These are phyloP conservation scores for Aspergillus persii DNA, from an alignment of 2,329 filamentous ascomycete genomes.

Conservation along the genomic window DNA sequence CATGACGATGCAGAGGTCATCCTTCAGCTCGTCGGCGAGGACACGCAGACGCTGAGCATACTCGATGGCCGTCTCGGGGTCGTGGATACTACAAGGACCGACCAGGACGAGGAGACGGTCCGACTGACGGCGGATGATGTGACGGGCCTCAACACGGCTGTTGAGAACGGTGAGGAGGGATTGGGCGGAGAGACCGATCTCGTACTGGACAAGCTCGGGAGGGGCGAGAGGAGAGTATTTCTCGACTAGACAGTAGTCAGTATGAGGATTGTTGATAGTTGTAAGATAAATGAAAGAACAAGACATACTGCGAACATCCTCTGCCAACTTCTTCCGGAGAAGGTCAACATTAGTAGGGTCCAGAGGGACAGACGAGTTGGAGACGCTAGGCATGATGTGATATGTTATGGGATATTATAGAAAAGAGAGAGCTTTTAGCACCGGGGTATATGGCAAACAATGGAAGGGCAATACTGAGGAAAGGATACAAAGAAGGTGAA, in stretches of 20 bases:
- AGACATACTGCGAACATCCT: constrained; percentile 12
- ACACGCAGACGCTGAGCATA: constrained; percentile 76
- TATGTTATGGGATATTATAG: not conserved
- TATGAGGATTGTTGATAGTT: too few species aligned
- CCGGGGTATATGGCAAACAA: not conserved
- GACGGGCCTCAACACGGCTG: constrained; percentile 7
- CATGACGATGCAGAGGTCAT: constrained; percentile 91
- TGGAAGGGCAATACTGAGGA: not conserved
- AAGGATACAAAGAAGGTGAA: not conserved
- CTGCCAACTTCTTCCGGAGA: constrained; percentile 15
- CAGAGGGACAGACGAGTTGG: not conserved
- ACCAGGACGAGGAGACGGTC: constrained; percentile 91
- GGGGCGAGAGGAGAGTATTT: constrained; percentile 11
- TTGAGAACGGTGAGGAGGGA: constrained; percentile 12
- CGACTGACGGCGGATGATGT: constrained; percentile 6
- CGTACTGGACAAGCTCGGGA: constrained; percentile 11
- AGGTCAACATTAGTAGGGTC: constrained; percentile 16
- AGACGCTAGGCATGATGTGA: not conserved
- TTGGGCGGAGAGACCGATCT: constrained; percentile 9
- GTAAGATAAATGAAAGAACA: not conserved
- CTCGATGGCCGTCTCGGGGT: constrained; percentile 79
- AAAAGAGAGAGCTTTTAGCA: not conserved
- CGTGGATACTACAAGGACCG: constrained; percentile 95
- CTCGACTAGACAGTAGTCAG: constrained; percentile 3
- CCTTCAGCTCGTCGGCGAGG: constrained; percentile 72